Base-by-base conservation (phyloP, 768 basidiomycete species). In the Hydnum rufescens region DNA sequence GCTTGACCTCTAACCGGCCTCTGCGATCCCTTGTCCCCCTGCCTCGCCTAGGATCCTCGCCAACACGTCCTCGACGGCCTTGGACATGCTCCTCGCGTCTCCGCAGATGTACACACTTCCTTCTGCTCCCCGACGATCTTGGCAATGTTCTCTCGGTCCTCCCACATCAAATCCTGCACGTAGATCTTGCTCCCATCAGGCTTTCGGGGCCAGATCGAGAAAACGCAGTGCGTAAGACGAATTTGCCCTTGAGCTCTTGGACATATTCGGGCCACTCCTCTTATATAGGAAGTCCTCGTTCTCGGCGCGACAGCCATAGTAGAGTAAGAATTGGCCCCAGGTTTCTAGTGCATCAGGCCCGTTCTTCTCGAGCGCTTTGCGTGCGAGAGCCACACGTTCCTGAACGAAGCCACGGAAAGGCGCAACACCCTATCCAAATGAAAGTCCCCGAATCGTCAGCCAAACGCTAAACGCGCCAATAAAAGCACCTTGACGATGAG, bases 341-440 rank as follows among this genome's bases (percentile, higher is more conserved):
- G 96, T 92, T 8, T 76, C 76, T 56, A 99, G 78, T 4, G 85
- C 92, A 55, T 92, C 86, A 5, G 80, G 75, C 4, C 93, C 93
- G 60, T 92, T 92, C 75, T 96, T 96, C 60, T 92, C 92, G 52
- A 90, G 73, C 0, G 90, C 85, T 55, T 89, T 88, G 56, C 86
- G 83, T 8, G 92, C 95, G 30, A 97, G 79, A 5, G 90, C 90
- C 42, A 99, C 82, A 58, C 95, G 87, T 64, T 99, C 95, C 67
- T 99, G 95, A 5, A 97, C 76, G 66, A 99, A 99, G 2, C 93
- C 95, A 56, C 95, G 85, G 86, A 99, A 99, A 5, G 95, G 95
- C 44, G 95, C 95, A 53, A 99, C 90, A 70, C 95, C 95, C 89
- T 93, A 54, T 13, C 54, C 34, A 39, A 39, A 19, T 39, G 34